Conservation (phyloP, 192 early-diverging fungal species). For the Ramicandelaber brevisporus region DNA sequence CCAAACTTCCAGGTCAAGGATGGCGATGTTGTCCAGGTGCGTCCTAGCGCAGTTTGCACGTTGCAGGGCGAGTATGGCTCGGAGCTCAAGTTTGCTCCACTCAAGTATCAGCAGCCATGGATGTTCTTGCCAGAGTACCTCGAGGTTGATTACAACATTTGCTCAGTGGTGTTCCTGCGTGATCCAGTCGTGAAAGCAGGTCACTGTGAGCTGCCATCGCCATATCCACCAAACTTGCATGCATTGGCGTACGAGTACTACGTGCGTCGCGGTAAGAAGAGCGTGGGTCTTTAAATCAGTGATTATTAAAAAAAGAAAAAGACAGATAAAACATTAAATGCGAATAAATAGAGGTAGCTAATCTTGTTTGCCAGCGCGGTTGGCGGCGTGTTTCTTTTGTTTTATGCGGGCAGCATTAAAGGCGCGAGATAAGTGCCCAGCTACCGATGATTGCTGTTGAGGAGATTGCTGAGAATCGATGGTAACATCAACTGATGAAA, state of each 20-base stretch:
- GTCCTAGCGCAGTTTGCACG: constrained; percentile 40
- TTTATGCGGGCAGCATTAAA: too few species aligned
- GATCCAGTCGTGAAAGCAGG: constrained; percentile 66
- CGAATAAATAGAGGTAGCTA: too few species aligned
- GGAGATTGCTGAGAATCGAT: too few species aligned
- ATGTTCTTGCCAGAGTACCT: constrained; percentile 93
- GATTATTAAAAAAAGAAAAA: too few species aligned
- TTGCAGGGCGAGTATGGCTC: constrained; percentile 25
- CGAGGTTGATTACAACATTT: constrained; percentile 89
- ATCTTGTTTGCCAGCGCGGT: too few species aligned
- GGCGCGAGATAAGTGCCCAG: too few species aligned
- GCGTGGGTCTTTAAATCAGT: too few species aligned
- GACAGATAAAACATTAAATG: too few species aligned
- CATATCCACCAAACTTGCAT: constrained; percentile 73
- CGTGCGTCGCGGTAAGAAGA: constrained; percentile 27
- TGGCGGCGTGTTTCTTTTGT: too few species aligned
- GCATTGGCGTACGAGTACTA: constrained; percentile 86
- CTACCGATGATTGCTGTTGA: too few species aligned
- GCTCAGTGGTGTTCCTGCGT: constrained; percentile 68
- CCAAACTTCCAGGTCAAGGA: constrained; percentile 58
- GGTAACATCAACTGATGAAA: too few species aligned
- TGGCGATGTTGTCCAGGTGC: constrained; percentile 69
- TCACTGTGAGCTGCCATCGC: constrained; percentile 76
- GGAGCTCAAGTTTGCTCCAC: constrained; percentile 30
- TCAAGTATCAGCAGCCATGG: constrained; percentile 66